phyloP scores from a whole-genome alignment of 768 basidiomycete genomes.

The Collybiopsis luxurians region DNA sequence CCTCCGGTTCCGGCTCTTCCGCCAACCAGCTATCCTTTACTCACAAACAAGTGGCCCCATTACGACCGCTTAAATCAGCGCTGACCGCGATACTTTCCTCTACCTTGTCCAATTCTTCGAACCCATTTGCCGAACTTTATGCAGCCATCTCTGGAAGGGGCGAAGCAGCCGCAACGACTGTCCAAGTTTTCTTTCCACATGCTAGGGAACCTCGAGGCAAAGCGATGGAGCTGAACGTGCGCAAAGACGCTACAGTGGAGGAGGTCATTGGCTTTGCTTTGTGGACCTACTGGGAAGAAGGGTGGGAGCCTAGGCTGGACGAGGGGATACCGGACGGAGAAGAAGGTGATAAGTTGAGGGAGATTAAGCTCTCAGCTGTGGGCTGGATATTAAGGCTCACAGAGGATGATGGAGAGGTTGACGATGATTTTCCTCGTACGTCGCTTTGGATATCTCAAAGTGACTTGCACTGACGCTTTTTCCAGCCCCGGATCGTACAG shows the following conservation, averaged over 20 bases:
- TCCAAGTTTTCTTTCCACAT: slow-evolving; percentile 85
- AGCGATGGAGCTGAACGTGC: slow-evolving; percentile 69
- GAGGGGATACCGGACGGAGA: slow-evolving; percentile 53
- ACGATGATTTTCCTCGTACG: slow-evolving; percentile 97
- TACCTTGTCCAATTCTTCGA: slow-evolving; percentile 60
- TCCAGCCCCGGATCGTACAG: slow-evolving; percentile 87
- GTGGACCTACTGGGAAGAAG: slow-evolving; percentile 92
- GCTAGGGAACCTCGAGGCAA: slow-evolving; percentile 59
- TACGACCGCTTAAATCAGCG: slow-evolving; percentile 52
- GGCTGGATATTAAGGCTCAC: slow-evolving; percentile 94
- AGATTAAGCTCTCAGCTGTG: slow-evolving; percentile 61
- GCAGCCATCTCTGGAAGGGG: slow-evolving; percentile 80
- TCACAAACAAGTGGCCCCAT: slow-evolving; percentile 45
- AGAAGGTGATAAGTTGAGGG: slow-evolving; percentile 55
- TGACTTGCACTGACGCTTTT: slow-evolving; percentile 6
- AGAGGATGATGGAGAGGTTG: slow-evolving; percentile 97
- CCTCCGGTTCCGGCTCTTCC: slow-evolving; percentile 17
- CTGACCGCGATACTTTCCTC: slow-evolving; percentile 70
- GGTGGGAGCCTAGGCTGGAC: slow-evolving; percentile 74
- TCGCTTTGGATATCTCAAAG: slow-evolving; percentile 14
- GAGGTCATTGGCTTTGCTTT: slow-evolving; percentile 93
- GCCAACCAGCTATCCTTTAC: slow-evolving; percentile 41
- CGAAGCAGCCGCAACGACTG: slow-evolving; percentile 56
- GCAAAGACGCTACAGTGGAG: slow-evolving; percentile 89
- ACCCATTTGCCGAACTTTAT: slow-evolving; percentile 88